These are phyloP conservation scores for Aspergillus pseudoterreus DNA, from an alignment of 2,329 filamentous ascomycete species.

Conservation along the genomic window DNA sequence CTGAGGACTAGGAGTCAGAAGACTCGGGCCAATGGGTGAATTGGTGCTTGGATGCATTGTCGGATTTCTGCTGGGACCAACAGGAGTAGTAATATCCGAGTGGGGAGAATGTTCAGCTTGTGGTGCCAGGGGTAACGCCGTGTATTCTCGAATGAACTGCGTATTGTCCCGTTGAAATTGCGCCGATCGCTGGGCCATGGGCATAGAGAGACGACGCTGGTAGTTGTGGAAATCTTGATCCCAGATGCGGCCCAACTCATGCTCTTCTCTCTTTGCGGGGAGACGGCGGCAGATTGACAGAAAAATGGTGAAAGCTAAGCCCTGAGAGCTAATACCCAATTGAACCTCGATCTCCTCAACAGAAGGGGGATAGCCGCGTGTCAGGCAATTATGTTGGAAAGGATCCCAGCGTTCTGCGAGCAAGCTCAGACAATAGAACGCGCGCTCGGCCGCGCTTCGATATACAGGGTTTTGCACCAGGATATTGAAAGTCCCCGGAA, in stretches of 20 bases:
- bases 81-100: no score
- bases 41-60: no score
- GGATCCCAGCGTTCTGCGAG: slow-evolving; percentile 42
- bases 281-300: slow-evolving; percentile 28
- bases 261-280: slow-evolving; percentile 11
- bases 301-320: slow-evolving; percentile 55
- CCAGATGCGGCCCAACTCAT: slow-evolving; percentile 16
- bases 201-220: slow-evolving; percentile 11
- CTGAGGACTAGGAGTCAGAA: background rate
- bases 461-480: slow-evolving; percentile 32
- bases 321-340: slow-evolving; percentile 49
- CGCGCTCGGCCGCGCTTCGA: slow-evolving; percentile 26
- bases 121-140: slow-evolving; percentile 2
- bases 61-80: no score
- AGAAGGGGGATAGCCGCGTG: slow-evolving; percentile 52
- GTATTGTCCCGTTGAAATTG: slow-evolving; percentile 13
- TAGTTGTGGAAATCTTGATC: slow-evolving; percentile 17
- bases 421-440: slow-evolving; percentile 45
- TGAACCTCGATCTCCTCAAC: slow-evolving; percentile 52
- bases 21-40: background rate
- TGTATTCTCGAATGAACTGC: slow-evolving; percentile 15
- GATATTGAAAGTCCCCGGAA: slow-evolving; percentile 40
- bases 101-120: no score
- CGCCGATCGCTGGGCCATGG: background rate
- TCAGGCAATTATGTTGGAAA: slow-evolving; percentile 30